These are phyloP conservation scores for Sugiyamaella xylanicola DNA, from an alignment of 1,139 yeast genomes.

Conservation along the genomic window DNA sequence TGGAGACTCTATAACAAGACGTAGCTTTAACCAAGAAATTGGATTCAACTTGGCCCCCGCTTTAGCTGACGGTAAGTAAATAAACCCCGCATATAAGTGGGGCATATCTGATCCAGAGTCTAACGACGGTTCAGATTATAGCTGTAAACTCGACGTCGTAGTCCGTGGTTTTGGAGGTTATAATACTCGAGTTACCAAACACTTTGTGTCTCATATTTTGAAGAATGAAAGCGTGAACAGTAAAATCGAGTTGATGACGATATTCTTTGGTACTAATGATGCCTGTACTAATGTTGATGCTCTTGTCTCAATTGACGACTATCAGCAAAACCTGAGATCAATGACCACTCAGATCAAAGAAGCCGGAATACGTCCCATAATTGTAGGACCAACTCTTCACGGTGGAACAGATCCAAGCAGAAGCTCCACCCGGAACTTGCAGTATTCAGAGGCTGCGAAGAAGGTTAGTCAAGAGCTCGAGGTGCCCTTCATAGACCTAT, in stretches of 20 bases:
- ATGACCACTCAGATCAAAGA: conserved; percentile 47
- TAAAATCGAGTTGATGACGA: conserved; percentile 37
- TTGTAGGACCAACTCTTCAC: conserved; percentile 68
- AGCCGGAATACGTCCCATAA: conserved; percentile 50
- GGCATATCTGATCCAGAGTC: background rate
- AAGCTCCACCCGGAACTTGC: conserved; percentile 46
- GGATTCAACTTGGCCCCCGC: conserved; percentile 53
- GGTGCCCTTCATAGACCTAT: conserved; percentile 59
- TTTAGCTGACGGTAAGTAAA: conserved; percentile 42
- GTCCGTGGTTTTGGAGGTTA: conserved; percentile 65
- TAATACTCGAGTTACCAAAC: conserved; percentile 51
- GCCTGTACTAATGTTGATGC: conserved; percentile 54
- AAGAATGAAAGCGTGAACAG: conserved; percentile 22
- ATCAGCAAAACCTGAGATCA: conserved; percentile 48
- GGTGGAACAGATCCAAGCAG: conserved; percentile 41
- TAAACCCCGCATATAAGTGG: background rate
- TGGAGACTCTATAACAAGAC: conserved; percentile 69
- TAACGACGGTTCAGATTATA: conserved; percentile 39
- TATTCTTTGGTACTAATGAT: conserved; percentile 82
- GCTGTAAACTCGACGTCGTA: conserved; percentile 55
- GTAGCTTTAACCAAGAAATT: conserved; percentile 40
- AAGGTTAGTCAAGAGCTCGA: conserved; percentile 49
- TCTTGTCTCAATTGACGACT: conserved; percentile 55
- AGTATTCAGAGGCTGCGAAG: conserved; percentile 55
- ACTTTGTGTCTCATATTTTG: conserved; percentile 25